Base-by-base conservation (phyloP, 2,329 filamentous ascomycete species). In the Chaetomiaceae sp. region DNA sequence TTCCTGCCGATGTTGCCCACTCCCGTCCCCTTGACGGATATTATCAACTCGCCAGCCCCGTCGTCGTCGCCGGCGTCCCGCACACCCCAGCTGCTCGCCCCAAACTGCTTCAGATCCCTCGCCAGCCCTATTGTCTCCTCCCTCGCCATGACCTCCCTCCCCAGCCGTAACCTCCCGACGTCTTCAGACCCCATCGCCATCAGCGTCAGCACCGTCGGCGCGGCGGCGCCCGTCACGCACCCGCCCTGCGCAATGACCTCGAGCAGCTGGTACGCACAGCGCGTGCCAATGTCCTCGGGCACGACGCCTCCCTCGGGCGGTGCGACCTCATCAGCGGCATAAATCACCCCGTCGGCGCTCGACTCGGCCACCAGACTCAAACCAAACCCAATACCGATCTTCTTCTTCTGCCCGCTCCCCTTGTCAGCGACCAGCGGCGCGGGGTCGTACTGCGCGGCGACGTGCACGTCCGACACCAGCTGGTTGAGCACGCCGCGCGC, bases 171-270 rank as follows among this genome's bases (percentile, higher is more conserved):
- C 53, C 93, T 80, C 4, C 93, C 93, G 13, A 99, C 90, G 68
- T 99, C 93, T 66, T 97, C 93, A 1, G 87, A 89, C 0, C 93
- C 93, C 93, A 99, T 97, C 30, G 91, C 89, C 93, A 99, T 99
- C 56, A 99, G 74, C 16, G 85, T 87, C 47, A 99, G 69, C 57
- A 96, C 78, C 0, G 86, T 92, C 3, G 81, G 75, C 5, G 85
- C 83, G 2, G 89, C 87, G 3, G 86, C 78, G 13, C 75, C 76
- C 47, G 83, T 85, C 3, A 88, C 87, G 65, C 89, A 96, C 1
- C 93, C 93, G 10, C 91, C 92, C 60, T 85, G 80, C 45, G 81
- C 81, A 55, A 97, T 85, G 19, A 83, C 79, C 69, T 97, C 91
- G 12, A 99, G 73, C 44, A 99, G 72, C 68, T 96, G 91, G 65